Conservation (phyloP, 169 alveolate species). For the Plasmodium knowlesi region DNA sequence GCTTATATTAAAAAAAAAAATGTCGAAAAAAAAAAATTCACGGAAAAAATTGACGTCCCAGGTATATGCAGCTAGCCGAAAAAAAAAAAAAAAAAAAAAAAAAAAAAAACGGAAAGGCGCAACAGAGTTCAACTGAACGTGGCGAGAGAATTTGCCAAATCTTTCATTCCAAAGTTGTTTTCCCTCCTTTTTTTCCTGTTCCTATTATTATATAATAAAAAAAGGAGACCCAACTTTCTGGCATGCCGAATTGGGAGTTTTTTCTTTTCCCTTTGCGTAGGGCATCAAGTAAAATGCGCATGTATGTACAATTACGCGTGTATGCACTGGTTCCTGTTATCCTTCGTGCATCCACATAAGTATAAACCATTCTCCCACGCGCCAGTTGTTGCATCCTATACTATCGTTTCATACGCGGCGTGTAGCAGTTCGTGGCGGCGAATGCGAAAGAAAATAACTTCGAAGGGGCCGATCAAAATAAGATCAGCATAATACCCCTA, state of each 20-base stretch:
- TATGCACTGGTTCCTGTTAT: not conserved
- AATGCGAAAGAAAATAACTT: not conserved
- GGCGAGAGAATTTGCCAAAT: not conserved
- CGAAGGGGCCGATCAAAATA: not conserved
- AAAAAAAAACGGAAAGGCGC: not conserved
- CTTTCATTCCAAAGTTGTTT: not conserved
- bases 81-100: too few species aligned
- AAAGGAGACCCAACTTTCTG: not conserved
- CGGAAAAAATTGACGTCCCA: not conserved
- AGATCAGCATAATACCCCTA: not conserved
- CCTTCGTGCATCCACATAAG: not conserved
- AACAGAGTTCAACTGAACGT: not conserved
- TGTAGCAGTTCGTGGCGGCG: not conserved
- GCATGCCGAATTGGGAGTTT: not conserved
- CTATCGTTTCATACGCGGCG: not conserved
- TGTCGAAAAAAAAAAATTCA: not conserved
- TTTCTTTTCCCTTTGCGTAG: not conserved
- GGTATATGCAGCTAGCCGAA: not conserved
- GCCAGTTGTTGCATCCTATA: not conserved
- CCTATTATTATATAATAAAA: too few species aligned
- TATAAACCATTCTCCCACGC: not conserved
- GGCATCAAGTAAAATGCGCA: not conserved
- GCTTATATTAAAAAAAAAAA: too few species aligned
- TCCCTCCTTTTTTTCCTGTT: not conserved
- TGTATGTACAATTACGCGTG: not conserved